These are phyloP conservation scores for Boechera divaricarpa DNA, from an alignment of 345 rosid species.

Conservation along the genomic window DNA sequence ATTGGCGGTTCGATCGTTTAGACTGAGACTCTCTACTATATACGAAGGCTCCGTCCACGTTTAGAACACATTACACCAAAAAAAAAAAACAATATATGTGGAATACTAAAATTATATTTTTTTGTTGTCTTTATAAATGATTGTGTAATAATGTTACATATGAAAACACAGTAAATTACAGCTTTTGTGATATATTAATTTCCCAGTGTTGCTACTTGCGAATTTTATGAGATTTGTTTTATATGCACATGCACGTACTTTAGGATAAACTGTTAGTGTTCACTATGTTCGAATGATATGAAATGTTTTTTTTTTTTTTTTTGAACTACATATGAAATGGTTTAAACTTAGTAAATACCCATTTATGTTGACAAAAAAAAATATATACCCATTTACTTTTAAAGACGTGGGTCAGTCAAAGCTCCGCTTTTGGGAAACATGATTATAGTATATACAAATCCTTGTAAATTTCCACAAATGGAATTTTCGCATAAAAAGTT, in stretches of 20 bases:
- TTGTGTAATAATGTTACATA: slow-evolving; percentile 22
- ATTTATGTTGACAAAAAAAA: too few relatives aligned
- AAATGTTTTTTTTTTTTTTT: neutral
- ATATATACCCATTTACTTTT: neutral
- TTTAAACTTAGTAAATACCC: neutral
- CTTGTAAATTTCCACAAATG: neutral
- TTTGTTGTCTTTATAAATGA: neutral
- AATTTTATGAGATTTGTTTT: neutral
- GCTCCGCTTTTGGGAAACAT: slow-evolving; percentile 18
- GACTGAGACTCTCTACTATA: slow-evolving; percentile 67
- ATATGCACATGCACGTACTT: neutral
- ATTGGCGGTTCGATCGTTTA: slow-evolving; percentile 75
- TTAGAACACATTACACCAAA: slow-evolving; percentile 17
- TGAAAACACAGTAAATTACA: slow-evolving; percentile 20
- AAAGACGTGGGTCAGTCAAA: neutral
- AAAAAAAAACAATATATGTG: neutral
- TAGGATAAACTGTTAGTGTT: neutral
- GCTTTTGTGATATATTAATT: slow-evolving; percentile 2
- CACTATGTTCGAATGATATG: neutral
- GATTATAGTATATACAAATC: slow-evolving; percentile 5
- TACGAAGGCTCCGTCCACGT: slow-evolving; percentile 62
- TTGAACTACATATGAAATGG: neutral
- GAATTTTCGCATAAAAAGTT: neutral
- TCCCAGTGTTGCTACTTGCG: neutral
- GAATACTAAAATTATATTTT: neutral